Evolutionary conservation across 306 rosid genomes (phyloP).

Genomic region (Ormosia semicastrata): DNA sequence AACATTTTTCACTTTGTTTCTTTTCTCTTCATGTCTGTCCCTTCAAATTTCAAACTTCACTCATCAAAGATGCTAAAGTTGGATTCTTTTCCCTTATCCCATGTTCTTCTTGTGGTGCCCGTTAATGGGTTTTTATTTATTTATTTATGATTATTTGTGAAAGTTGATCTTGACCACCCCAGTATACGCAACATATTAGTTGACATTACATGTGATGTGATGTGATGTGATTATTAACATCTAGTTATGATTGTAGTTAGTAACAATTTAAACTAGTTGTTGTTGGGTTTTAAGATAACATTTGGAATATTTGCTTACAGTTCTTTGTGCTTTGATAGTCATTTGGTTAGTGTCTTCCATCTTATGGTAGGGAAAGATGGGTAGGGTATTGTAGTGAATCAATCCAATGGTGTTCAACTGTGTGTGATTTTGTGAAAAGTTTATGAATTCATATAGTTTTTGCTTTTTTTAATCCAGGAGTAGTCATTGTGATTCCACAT

Average conservation of each 20-base stretch:
- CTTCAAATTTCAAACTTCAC: not conserved
- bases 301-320: conserved; percentile 4
- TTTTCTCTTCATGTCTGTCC: not conserved
- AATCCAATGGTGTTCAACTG: not conserved
- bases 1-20: not conserved
- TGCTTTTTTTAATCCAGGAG: not conserved
- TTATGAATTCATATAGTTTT: not conserved
- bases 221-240: not conserved
- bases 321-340: not conserved
- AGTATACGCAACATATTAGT: not conserved
- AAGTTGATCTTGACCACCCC: not conserved
- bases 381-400: not conserved
- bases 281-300: not conserved
- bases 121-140: not conserved
- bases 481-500: conserved; percentile 1
- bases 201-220: not conserved
- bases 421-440: not conserved
- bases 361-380: not conserved
- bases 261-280: not conserved
- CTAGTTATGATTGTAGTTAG: not conserved
- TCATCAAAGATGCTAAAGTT: conserved; percentile 13
- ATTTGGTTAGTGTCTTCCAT: not conserved
- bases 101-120: not conserved
- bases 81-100: conserved; percentile 18
- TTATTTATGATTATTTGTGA: not conserved